phyloP scores from a whole-genome alignment of 148 eudicot genomes.

The Rheum nobile region DNA sequence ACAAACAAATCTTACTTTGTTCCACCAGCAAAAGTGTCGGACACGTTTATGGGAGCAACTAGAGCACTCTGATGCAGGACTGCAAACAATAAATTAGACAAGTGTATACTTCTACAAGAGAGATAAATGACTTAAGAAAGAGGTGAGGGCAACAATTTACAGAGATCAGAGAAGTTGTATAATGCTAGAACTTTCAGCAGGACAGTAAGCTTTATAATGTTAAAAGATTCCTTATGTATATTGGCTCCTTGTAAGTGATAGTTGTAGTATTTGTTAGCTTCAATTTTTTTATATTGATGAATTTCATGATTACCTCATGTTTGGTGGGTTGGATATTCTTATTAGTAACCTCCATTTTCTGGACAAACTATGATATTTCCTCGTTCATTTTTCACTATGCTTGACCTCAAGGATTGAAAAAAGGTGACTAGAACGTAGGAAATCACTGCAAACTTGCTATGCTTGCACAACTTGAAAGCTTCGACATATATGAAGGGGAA shows the following conservation, averaged over 20 bases:
- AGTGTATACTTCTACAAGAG: not conserved
- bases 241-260: not conserved
- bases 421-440: too few species aligned
- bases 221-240: not conserved
- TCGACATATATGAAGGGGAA: conserved; percentile 37
- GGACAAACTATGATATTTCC: not conserved
- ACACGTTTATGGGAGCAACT: conserved; percentile 62
- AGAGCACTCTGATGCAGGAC: conserved; percentile 40
- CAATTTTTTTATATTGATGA: not conserved
- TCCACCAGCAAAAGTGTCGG: conserved; percentile 98
- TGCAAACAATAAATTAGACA: conserved; percentile 17
- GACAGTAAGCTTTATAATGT: not conserved
- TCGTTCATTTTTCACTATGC: not conserved
- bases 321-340: not conserved
- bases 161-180: not conserved
- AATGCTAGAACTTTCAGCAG: not conserved
- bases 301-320: not conserved
- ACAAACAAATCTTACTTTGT: conserved; percentile 35
- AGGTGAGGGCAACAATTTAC: not conserved
- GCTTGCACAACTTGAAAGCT: conserved; percentile 36
- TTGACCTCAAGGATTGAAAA: not conserved
- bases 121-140: conserved; percentile 1
- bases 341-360: not conserved
- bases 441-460: conserved; percentile 17
- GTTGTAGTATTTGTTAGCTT: not conserved